Evolutionary conservation across 2,329 filamentous ascomycete genomes (phyloP).

Genomic region (Cercospora nicotianae): DNA sequence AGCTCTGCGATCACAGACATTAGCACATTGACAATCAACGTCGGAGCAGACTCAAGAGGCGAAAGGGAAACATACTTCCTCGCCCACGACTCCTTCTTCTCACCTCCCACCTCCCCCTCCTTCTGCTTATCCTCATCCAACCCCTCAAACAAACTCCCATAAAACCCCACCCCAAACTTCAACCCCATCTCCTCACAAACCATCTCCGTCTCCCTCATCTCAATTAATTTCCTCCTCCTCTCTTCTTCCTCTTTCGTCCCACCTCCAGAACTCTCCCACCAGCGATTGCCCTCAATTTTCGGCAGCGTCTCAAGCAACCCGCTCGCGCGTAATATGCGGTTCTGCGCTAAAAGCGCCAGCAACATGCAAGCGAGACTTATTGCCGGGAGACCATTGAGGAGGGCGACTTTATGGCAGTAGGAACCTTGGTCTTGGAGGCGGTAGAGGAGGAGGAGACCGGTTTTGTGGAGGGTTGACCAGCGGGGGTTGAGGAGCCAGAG

Average conservation of each 20-base stretch:
- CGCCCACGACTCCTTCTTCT: constrained; percentile 20
- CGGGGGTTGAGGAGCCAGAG: constrained; percentile 30
- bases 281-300: background rate
- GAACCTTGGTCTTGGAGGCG: constrained; percentile 32
- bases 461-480: constrained; percentile 36
- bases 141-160: constrained; percentile 31
- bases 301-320: background rate
- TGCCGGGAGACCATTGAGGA: constrained; percentile 33
- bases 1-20: constrained; percentile 17
- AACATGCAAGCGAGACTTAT: constrained; percentile 38
- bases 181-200: constrained; percentile 39
- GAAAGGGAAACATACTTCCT: constrained; percentile 27
- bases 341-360: constrained; percentile 35
- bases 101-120: too few relatives aligned
- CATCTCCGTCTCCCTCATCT: constrained; percentile 37
- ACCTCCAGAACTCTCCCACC: background rate
- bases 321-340: constrained; percentile 34
- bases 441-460: constrained; percentile 37
- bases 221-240: constrained; percentile 10
- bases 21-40: background rate
- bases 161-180: constrained; percentile 34
- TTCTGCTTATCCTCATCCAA: background rate
- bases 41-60: background rate
- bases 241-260: background rate
- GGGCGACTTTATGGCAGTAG: constrained; percentile 28